Evolutionary conservation across 495 filamentous ascomycete species (phyloP).

Genomic region (Halenospora varia): DNA sequence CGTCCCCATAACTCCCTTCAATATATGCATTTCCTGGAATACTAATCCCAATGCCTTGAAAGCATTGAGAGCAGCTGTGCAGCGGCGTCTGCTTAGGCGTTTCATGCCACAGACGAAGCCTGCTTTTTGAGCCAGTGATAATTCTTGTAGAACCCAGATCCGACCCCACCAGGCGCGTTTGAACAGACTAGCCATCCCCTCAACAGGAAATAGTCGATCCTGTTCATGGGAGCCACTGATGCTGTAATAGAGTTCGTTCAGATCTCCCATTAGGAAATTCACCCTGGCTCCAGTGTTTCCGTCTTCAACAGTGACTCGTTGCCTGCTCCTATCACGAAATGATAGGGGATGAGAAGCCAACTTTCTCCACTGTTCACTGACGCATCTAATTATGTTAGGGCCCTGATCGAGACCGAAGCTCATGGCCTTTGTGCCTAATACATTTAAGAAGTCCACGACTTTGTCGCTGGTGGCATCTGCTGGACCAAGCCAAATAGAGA

Average conservation of each 20-base stretch:
- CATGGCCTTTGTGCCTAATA: constrained; percentile 1
- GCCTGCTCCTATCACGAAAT: neutral
- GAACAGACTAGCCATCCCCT: constrained; percentile 7
- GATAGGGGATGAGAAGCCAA: constrained; percentile 1
- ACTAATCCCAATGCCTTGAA: neutral
- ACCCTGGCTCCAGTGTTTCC: neutral
- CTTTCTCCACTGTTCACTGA: neutral
- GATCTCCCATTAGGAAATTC: neutral
- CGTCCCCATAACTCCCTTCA: neutral
- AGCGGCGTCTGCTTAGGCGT: neutral
- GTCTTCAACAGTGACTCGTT: neutral
- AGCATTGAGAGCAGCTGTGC: constrained; percentile 5
- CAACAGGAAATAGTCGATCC: constrained; percentile 7
- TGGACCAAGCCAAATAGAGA: constrained; percentile 2
- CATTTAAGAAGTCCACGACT: constrained; percentile 10
- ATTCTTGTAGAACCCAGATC: constrained; percentile 26
- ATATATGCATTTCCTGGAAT: neutral
- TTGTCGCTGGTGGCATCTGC: constrained; percentile 2
- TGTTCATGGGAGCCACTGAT: constrained; percentile 14
- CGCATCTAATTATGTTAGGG: neutral
- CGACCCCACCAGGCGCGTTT: constrained; percentile 18
- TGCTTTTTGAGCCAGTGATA: constrained; percentile 13
- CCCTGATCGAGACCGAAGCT: constrained; percentile 5
- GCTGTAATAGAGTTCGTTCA: constrained; percentile 7
- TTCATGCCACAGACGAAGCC: constrained; percentile 15